These are phyloP conservation scores for Cutaneotrichosporon curvatum DNA, from an alignment of 1,284 basidiomycete species.

Conservation along the genomic window DNA sequence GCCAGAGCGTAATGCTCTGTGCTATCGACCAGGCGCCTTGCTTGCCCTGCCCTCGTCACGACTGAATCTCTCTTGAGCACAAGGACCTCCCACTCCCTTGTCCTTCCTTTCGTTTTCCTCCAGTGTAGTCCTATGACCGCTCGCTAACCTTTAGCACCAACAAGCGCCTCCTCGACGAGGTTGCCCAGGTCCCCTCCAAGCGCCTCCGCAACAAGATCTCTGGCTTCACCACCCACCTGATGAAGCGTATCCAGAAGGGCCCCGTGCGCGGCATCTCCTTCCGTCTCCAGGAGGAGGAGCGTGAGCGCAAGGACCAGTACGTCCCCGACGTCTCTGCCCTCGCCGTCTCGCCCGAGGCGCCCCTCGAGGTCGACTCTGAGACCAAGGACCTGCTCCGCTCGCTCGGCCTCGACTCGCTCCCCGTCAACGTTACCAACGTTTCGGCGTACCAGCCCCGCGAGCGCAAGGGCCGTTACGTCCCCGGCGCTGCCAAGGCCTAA, in stretches of 20 bases:
- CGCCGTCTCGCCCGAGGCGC: slow-evolving; percentile 60
- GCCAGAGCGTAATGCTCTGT: no score
- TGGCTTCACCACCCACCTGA: slow-evolving; percentile 99
- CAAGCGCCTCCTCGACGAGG: slow-evolving; percentile 99
- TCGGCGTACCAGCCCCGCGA: slow-evolving; percentile 59
- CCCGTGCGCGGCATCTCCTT: slow-evolving; percentile 99
- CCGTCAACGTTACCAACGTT: slow-evolving; percentile 63
- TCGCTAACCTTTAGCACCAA: slow-evolving; percentile 60
- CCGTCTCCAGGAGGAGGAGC: slow-evolving; percentile 99
- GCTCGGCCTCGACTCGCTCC: slow-evolving; percentile 85
- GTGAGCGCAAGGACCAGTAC: slow-evolving; percentile 98
- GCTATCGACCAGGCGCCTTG: no score
- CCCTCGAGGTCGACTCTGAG: slow-evolving; percentile 79
- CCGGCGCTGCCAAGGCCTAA: slow-evolving; percentile 58
- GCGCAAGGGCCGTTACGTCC: slow-evolving; percentile 72
- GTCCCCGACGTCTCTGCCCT: slow-evolving; percentile 94
- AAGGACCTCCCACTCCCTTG: no score
- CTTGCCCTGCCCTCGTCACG: no score
- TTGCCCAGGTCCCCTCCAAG: slow-evolving; percentile 96
- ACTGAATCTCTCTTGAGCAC: no score
- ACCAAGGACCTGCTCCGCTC: slow-evolving; percentile 86
- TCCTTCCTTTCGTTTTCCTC: no score
- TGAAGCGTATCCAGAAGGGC: slow-evolving; percentile 99
- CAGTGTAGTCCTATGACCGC: no score
- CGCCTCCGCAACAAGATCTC: slow-evolving; percentile 99